A percentile compares a stretch with the other conserved stretches of the same genome.
These are phyloP conservation scores for Boechera stricta DNA, from an alignment of 345 rosid species.

Conservation along the genomic window DNA sequence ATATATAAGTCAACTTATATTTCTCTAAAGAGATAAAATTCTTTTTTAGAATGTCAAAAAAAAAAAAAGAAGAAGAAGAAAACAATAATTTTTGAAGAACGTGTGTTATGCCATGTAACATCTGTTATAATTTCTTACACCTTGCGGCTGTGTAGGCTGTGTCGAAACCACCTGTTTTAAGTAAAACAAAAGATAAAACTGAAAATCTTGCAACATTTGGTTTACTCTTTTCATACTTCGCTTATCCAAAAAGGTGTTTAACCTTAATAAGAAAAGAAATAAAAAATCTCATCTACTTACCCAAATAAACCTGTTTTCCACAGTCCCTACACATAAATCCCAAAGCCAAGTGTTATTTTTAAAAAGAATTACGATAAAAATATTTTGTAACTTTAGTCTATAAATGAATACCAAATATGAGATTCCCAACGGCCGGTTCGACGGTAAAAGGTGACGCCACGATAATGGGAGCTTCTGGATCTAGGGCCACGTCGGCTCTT, in stretches of 20 bases:
- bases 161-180: slow-evolving; percentile 77
- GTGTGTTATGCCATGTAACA: too few species aligned
- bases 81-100: too few species aligned
- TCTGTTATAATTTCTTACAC: slow-evolving; percentile 41
- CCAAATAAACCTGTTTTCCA: slow-evolving; percentile 91
- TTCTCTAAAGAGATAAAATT: background rate
- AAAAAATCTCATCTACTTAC: slow-evolving; percentile 47
- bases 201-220: slow-evolving; percentile 3
- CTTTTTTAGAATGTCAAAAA: background rate
- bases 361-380: background rate
- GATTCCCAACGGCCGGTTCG: slow-evolving; percentile 98
- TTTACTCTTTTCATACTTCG: background rate
- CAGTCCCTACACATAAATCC: slow-evolving; percentile 69
- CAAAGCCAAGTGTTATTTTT: background rate
- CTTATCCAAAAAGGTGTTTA: background rate
- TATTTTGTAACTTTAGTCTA: background rate
- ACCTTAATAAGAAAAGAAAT: background rate
- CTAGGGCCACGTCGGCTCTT: slow-evolving; percentile 81
- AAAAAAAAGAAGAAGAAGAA: background rate
- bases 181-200: slow-evolving; percentile 10
- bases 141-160: slow-evolving; percentile 92
- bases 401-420: slow-evolving; percentile 70
- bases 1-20: background rate
- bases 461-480: slow-evolving; percentile 86
- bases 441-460: slow-evolving; percentile 93